phyloP scores from a whole-genome alignment of 106 monocot genomes.

The Cymbidium sinense region DNA sequence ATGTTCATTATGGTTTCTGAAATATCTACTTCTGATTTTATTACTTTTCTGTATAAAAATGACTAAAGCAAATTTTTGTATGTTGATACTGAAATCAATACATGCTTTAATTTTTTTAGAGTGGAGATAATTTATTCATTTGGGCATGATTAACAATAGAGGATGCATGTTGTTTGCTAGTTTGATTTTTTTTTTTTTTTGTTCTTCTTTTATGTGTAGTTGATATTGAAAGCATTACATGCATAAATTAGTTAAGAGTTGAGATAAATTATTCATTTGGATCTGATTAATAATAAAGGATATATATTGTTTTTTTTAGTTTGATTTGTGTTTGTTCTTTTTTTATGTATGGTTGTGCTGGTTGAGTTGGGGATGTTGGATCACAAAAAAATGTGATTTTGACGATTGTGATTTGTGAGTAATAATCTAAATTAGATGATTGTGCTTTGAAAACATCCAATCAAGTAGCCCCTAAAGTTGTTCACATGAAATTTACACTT shows the following conservation, averaged over 20 bases:
- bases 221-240: too few species aligned
- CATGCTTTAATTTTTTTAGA: not conserved
- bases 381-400: not conserved
- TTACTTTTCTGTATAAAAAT: not conserved
- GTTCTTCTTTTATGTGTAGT: not conserved
- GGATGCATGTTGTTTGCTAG: not conserved
- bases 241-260: too few species aligned
- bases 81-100: not conserved
- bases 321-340: too few species aligned
- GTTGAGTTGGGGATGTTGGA: not conserved
- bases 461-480: too few species aligned
- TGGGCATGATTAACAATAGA: not conserved
- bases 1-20: conserved; percentile 1
- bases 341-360: not conserved
- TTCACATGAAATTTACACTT: too few species aligned
- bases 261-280: too few species aligned
- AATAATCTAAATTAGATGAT: not conserved
- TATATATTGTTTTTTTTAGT: too few species aligned
- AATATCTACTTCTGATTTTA: not conserved
- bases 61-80: not conserved
- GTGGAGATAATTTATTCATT: not conserved
- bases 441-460: too few species aligned
- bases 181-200: not conserved
- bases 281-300: too few species aligned
- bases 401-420: not conserved